These are phyloP conservation scores for Aspergillus ibericus DNA, from an alignment of 2,329 filamentous ascomycete genomes.

Conservation along the genomic window DNA sequence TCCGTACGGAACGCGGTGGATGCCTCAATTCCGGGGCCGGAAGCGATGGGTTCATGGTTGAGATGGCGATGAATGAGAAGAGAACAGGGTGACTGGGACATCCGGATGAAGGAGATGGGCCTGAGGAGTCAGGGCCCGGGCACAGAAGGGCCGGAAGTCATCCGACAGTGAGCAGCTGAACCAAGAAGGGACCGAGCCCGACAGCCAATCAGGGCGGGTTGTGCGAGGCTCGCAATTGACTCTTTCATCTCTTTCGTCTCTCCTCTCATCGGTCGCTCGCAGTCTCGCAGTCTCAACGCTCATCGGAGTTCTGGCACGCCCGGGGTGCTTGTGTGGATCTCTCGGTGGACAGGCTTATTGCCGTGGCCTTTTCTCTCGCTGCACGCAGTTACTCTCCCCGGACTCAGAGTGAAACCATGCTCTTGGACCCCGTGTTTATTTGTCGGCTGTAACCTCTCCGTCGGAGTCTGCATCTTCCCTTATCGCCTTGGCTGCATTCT, in stretches of 20 bases:
- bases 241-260: not conserved
- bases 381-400: not conserved
- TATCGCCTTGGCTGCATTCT: constrained; percentile 4
- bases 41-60: not conserved
- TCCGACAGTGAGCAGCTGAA: not conserved
- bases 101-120: not conserved
- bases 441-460: not conserved
- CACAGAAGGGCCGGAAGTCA: not conserved
- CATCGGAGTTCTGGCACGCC: not conserved
- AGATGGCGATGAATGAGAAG: not conserved
- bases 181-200: not conserved
- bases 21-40: not conserved
- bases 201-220: not conserved
- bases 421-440: constrained; percentile 4
- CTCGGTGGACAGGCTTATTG: too few relatives aligned
- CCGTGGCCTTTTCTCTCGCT: not conserved
- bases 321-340: not conserved
- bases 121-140: not conserved
- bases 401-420: not conserved
- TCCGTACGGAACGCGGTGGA: not conserved
- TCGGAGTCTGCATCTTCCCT: not conserved
- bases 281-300: not conserved
- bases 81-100: not conserved
- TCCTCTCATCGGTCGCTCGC: not conserved
- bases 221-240: not conserved